Conservation (phyloP, 2,329 filamentous ascomycete species). For the Trichoderma afroharzianum region DNA sequence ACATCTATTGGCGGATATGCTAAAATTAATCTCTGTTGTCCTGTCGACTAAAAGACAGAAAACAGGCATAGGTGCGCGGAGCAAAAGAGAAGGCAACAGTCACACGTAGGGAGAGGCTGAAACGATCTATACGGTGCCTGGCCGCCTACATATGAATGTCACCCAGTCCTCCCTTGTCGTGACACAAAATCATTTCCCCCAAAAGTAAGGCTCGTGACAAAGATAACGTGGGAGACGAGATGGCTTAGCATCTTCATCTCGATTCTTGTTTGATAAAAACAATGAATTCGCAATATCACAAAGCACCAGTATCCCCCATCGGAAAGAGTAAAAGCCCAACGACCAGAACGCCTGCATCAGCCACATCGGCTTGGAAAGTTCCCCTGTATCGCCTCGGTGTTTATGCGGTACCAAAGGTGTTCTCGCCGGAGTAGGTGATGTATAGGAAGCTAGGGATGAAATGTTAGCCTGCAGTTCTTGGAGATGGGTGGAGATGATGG, state of each 20-base stretch:
- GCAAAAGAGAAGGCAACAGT: background rate
- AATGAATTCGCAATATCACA: constrained; percentile 23
- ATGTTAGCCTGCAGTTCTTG: background rate
- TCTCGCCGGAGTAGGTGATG: constrained; percentile 99
- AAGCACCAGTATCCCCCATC: constrained; percentile 27
- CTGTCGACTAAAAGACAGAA: background rate
- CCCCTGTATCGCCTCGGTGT: background rate
- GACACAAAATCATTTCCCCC: background rate
- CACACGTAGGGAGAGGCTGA: background rate
- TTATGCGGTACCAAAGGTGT: constrained; percentile 73
- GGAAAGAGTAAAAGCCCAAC: constrained; percentile 26
- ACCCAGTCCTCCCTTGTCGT: background rate
- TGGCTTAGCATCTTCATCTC: constrained; percentile 2
- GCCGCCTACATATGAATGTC: background rate
- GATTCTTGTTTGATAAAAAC: background rate
- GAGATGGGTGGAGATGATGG: background rate
- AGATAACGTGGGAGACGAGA: background rate
- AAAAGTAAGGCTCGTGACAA: background rate
- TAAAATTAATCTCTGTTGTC: background rate
- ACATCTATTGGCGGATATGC: background rate
- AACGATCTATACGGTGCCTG: background rate
- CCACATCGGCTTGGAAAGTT: constrained; percentile 21
- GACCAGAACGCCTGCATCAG: constrained; percentile 37
- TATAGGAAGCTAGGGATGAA: constrained; percentile 72
- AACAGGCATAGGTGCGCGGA: background rate